Base-by-base conservation (phyloP, 2,329 filamentous ascomycete genomes). In the Bimuria novae-zelandiae region DNA sequence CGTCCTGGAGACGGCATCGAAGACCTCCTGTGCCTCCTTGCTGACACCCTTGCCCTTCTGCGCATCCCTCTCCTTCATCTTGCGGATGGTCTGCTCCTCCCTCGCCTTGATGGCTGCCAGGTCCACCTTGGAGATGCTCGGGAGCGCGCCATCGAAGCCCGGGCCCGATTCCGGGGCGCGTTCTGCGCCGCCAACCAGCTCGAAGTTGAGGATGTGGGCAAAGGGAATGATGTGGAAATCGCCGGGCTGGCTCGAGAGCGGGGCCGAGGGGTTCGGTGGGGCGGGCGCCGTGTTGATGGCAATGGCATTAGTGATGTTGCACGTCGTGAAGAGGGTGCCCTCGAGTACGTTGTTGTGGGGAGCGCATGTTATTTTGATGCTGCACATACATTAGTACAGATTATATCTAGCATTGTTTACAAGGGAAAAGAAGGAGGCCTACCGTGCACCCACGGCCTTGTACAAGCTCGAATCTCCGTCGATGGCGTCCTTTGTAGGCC, bases 391-490 rank as follows among this genome's bases (percentile, higher is more conserved):
- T 69, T 42, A 69, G 64, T 44, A 19, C 29, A 21, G 25, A n/a
- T n/a, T n/a, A n/a, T n/a, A n/a, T n/a, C n/a, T n/a, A n/a, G n/a
- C n/a, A n/a, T 17, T n/a, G 12, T 12, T 21, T 30, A 22, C 21
- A 14, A 19, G n/a, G 44, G 32, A 29, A 19, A 17, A 44, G 40
- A 71, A 81, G 71, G 21, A 21, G 22, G 33, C 44, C 33, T 77
- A 86, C 84, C 82, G 81, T 59, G 82, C 81, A 59, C 85, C 85
- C 68, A 87, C 81, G 44, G 82, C 82, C 71, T 82, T 83, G 70
- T 79, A 81, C 65, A 87, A 72, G 46, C 79, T 79, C 51, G 79
- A 79, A 51, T 85, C 80, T 40, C 77, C 69, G 64, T 80, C 75
- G 60, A 79, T 76, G 65, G 77, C 77, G 52, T 76, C 75, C 56